phyloP scores from a whole-genome alignment of 805 yeast species.

The Wickerhamiella nectarea region DNA sequence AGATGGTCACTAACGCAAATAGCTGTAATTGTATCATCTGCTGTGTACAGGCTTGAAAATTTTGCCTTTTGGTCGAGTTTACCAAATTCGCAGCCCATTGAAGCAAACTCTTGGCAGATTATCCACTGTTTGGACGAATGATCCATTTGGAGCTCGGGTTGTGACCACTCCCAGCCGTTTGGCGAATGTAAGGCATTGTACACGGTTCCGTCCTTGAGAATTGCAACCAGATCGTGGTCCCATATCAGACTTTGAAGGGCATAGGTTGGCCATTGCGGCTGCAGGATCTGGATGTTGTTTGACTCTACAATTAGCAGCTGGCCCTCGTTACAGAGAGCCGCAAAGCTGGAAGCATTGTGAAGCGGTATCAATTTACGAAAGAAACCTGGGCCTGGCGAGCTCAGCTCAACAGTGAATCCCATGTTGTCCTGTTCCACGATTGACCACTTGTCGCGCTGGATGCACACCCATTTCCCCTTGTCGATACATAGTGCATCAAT shows the following conservation, averaged over 20 bases:
- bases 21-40: background rate
- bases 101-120: background rate
- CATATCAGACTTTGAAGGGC: background rate
- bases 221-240: background rate
- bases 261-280: constrained; percentile 7
- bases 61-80: background rate
- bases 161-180: constrained; percentile 1
- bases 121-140: background rate
- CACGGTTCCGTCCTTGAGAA: background rate
- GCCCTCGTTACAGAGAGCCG: constrained; percentile 7
- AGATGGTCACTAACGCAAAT: background rate
- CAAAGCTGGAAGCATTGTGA: background rate
- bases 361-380: background rate
- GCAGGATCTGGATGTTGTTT: constrained; percentile 11
- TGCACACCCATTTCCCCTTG: constrained; percentile 7
- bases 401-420: constrained; percentile 1
- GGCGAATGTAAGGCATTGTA: background rate
- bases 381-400: constrained; percentile 4
- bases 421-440: background rate
- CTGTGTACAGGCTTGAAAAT: background rate
- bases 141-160: background rate
- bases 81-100: background rate
- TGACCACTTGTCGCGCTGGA: constrained; percentile 11
- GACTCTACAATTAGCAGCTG: constrained; percentile 7
- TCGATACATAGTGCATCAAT: constrained; percentile 5